phyloP scores from a whole-genome alignment of 2,329 filamentous ascomycete species.

The Monilinia vaccinii-corymbosi region DNA sequence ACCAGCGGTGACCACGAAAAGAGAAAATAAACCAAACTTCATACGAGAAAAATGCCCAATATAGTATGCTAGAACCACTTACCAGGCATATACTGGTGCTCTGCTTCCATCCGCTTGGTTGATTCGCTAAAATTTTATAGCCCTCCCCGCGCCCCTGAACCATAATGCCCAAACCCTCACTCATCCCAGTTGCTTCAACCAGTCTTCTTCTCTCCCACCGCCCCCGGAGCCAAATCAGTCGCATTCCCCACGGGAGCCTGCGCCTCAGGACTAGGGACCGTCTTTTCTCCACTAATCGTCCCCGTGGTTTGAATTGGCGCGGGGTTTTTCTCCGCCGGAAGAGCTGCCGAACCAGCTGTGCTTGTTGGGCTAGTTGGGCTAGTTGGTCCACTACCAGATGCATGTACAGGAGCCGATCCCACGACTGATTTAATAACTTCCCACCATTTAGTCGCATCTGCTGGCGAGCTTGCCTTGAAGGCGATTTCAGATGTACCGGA shows the following conservation, averaged over 20 bases:
- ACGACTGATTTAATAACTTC: conserved; percentile 46
- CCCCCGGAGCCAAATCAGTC: not conserved
- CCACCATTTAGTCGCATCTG: conserved; percentile 80
- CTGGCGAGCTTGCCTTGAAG: conserved; percentile 79
- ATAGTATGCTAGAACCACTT: not conserved
- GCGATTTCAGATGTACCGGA: conserved; percentile 68
- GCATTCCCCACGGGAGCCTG: not conserved
- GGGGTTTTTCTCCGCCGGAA: conserved; percentile 16
- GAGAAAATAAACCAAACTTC: not conserved
- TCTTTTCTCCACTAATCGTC: conserved; percentile 18
- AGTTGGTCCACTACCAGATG: conserved; percentile 16
- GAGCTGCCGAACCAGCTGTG: conserved; percentile 12
- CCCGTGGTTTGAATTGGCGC: conserved; percentile 22
- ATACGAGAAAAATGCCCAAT: not conserved
- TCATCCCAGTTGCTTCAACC: not conserved
- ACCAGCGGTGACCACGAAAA: too few species aligned
- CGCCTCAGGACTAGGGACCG: conserved; percentile 20
- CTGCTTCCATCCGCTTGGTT: not conserved
- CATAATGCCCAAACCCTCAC: not conserved
- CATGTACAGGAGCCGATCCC: conserved; percentile 14
- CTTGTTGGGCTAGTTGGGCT: conserved; percentile 22
- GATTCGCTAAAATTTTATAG: not conserved
- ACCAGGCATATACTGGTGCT: not conserved
- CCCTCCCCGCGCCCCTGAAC: not conserved
- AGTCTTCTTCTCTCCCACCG: not conserved